phyloP scores from a whole-genome alignment of 306 rosid species.

The Trifolium dubium region DNA sequence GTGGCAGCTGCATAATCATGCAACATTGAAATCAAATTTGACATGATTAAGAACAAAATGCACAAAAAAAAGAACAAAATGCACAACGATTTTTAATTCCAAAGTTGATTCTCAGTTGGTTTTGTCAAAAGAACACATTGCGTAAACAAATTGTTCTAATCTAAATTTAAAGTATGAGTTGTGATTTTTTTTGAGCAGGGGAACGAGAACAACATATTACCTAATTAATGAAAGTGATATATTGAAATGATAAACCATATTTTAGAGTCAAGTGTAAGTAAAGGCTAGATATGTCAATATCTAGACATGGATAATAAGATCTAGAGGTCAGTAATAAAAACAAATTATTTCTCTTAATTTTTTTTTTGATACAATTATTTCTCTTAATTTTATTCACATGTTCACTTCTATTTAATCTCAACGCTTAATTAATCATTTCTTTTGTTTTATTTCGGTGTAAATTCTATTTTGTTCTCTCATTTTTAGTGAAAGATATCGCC shows the following conservation, averaged over 20 bases:
- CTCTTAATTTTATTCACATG: no score
- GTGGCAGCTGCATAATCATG: slow-evolving; percentile 48
- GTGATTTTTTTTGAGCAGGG: slow-evolving; percentile 40
- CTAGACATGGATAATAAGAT: neutral
- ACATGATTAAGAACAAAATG: slow-evolving; percentile 27
- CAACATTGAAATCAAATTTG: slow-evolving; percentile 45
- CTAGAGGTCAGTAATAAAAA: neutral
- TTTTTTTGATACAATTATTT: no score
- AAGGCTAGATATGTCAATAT: slow-evolving; percentile 27
- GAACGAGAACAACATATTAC: slow-evolving; percentile 47
- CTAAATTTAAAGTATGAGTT: slow-evolving; percentile 36
- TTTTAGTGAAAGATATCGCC: no score
- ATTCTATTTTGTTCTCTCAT: no score
- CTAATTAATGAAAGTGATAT: slow-evolving; percentile 45
- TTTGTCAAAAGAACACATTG: slow-evolving; percentile 36
- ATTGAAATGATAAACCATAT: slow-evolving; percentile 27
- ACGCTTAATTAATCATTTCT: neutral
- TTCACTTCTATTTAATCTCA: neutral
- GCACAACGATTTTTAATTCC: slow-evolving; percentile 34
- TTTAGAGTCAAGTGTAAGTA: slow-evolving; percentile 55
- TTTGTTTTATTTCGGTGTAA: no score
- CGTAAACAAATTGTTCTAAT: slow-evolving; percentile 38
- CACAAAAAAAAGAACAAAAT: slow-evolving; percentile 13
- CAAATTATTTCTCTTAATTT: no score
- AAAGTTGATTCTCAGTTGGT: slow-evolving; percentile 33